Conservation (phyloP, 2,329 filamentous ascomycete species). For the Calonectria henricotiae region DNA sequence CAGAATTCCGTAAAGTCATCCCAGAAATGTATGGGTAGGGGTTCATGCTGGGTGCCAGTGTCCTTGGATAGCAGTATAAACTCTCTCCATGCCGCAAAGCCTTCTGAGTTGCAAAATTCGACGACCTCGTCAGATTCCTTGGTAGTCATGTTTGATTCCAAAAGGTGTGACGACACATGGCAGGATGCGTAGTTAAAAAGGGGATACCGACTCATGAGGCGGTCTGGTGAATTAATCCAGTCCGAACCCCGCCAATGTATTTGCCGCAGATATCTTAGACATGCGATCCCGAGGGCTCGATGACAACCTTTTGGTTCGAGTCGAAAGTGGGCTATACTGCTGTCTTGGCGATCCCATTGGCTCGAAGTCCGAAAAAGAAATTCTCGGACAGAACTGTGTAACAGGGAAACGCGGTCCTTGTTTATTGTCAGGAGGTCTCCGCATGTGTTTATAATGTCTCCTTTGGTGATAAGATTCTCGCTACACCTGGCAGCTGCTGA, state of each 20-base stretch:
- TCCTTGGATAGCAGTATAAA: not conserved
- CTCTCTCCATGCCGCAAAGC: not conserved
- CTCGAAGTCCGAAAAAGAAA: not conserved
- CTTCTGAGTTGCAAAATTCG: not conserved
- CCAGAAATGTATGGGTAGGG: not conserved
- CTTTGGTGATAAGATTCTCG: constrained; percentile 1
- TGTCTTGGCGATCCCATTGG: not conserved
- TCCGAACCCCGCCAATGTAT: not conserved
- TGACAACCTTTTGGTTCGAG: not conserved
- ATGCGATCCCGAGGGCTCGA: not conserved
- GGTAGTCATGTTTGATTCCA: not conserved
- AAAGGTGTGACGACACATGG: not conserved
- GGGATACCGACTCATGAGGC: not conserved
- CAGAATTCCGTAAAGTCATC: not conserved
- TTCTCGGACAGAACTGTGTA: not conserved
- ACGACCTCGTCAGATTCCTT: not conserved
- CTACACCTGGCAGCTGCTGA: not conserved
- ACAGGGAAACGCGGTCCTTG: not conserved
- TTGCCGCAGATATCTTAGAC: not conserved
- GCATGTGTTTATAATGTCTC: constrained; percentile 5
- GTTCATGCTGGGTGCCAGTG: not conserved
- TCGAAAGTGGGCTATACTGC: not conserved
- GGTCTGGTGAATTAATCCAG: not conserved
- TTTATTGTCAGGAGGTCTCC: constrained; percentile 8
- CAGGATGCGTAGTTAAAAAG: not conserved